Base-by-base conservation (phyloP, 768 basidiomycete genomes). In the Pleurotus tuoliensis region DNA sequence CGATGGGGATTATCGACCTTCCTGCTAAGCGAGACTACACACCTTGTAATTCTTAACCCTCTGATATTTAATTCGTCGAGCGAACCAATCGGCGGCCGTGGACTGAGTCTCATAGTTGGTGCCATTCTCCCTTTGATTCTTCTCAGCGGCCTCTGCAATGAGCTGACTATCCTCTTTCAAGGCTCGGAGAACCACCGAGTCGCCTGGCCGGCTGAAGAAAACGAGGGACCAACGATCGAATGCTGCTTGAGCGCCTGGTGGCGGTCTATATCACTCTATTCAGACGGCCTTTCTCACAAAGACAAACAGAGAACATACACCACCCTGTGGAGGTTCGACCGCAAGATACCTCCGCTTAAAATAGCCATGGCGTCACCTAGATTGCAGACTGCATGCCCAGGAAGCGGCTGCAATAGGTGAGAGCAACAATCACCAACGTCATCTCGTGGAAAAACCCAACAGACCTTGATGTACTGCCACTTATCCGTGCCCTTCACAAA, bases 381-480 rank as follows among this genome's bases (percentile, higher is more conserved):
- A 58, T 85, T 86, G 67, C 84, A 84, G 34, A 86, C 73, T 9
- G 82, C 82, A 57, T 82, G 79, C 2, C 78, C 77, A 2, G 79
- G 79, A 44, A 85, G 64, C 1, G 84, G 83, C 79, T 76, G 30
- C 77, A 72, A 6, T 76, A 75, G 12, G 76, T 72, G 57, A 75
- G 25, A 56, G 15, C 16, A 34, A 3, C 11, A 43, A 43, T 25
- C 38, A 12, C 30, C 41, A 5, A 20, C 18, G 55, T 25, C 27
- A 53, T 34, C 30, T 34, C 30, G n/a, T 38, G 51, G 27, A 45
- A 9, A 7, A 40, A 30, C 44, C 51, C 20, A 67, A 38, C 71
- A 69, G 58, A 86, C 86, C 76, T 79, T 82, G 61, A 89, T 73
- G 59, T 88, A 89, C 64, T 82, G 81, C 88, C 88, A 90, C 18